These are phyloP conservation scores for Trichoderma brevicompactum DNA, from an alignment of 2,329 filamentous ascomycete species.

Conservation along the genomic window DNA sequence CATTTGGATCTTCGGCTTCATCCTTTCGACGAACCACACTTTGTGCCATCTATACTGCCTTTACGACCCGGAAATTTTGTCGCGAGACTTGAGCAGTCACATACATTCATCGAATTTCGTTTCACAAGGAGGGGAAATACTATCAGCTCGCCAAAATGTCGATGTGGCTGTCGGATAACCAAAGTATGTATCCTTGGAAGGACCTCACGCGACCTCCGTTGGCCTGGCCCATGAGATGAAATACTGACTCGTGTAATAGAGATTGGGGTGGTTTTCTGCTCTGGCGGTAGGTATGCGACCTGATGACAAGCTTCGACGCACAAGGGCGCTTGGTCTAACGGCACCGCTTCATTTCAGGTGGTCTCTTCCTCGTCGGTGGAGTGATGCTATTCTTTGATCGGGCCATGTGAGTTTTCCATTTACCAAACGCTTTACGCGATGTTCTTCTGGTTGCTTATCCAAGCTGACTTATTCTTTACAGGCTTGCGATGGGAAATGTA, in stretches of 20 bases:
- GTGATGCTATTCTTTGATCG: constrained; percentile 98
- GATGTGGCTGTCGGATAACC: constrained; percentile 95
- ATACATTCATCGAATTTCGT: neutral
- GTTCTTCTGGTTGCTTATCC: neutral
- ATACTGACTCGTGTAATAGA: constrained; percentile 62
- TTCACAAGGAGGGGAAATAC: neutral
- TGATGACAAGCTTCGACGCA: constrained; percentile 32
- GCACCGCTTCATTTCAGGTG: constrained; percentile 60
- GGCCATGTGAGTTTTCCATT: constrained; percentile 69
- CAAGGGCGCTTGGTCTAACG: constrained; percentile 27
- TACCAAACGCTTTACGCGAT: neutral
- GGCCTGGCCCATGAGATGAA: neutral
- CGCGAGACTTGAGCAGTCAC: neutral
- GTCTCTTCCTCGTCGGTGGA: constrained; percentile 91
- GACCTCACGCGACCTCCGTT: constrained; percentile 1
- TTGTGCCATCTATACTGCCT: neutral
- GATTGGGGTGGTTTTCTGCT: constrained; percentile 96
- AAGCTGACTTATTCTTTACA: constrained; percentile 41
- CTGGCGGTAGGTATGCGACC: constrained; percentile 74
- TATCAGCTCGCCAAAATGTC: constrained; percentile 52
- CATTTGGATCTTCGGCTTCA: neutral
- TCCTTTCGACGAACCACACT: neutral
- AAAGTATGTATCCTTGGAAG: constrained; percentile 69
- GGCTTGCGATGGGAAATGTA: constrained; percentile 98
- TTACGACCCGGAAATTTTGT: neutral